phyloP scores from a whole-genome alignment of 2,329 filamentous ascomycete species.

The Penicillium sp. region DNA sequence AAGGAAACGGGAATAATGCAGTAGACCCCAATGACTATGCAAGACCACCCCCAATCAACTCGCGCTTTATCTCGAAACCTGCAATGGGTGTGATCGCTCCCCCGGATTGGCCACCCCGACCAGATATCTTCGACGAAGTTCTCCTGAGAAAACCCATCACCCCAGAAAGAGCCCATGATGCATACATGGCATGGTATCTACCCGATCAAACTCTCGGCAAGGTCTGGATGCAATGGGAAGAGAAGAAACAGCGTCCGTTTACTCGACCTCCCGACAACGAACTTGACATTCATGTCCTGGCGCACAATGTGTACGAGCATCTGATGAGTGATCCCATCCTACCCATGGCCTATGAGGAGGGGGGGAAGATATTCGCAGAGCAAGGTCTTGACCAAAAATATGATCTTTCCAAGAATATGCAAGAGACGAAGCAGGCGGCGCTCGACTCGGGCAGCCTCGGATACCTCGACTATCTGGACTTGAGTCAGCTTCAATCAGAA shows the following conservation, averaged over 20 bases:
- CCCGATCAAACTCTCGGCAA: conserved; percentile 32
- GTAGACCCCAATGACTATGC: background rate
- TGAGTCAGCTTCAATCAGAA: background rate
- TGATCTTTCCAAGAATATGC: conserved; percentile 18
- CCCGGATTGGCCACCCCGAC: conserved; percentile 31
- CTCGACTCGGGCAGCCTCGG: conserved; percentile 6
- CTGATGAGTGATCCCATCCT: conserved; percentile 32
- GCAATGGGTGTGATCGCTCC: background rate
- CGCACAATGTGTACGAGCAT: conserved; percentile 42
- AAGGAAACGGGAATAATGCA: background rate
- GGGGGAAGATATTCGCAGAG: conserved; percentile 15
- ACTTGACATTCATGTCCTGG: conserved; percentile 30
- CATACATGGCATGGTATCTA: conserved; percentile 37
- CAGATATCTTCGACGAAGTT: conserved; percentile 37
- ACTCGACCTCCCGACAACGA: conserved; percentile 6
- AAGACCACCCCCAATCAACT: background rate
- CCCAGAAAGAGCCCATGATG: conserved; percentile 34
- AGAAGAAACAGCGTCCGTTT: conserved; percentile 14
- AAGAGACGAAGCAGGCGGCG: conserved; percentile 2
- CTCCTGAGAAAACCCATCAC: conserved; percentile 32
- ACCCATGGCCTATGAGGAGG: conserved; percentile 26
- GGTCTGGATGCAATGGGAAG: conserved; percentile 14
- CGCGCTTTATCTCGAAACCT: background rate
- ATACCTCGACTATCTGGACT: background rate
- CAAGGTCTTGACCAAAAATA: conserved; percentile 17